phyloP scores from a whole-genome alignment of 1,139 yeast species.

The Lodderomyces beijingensis region DNA sequence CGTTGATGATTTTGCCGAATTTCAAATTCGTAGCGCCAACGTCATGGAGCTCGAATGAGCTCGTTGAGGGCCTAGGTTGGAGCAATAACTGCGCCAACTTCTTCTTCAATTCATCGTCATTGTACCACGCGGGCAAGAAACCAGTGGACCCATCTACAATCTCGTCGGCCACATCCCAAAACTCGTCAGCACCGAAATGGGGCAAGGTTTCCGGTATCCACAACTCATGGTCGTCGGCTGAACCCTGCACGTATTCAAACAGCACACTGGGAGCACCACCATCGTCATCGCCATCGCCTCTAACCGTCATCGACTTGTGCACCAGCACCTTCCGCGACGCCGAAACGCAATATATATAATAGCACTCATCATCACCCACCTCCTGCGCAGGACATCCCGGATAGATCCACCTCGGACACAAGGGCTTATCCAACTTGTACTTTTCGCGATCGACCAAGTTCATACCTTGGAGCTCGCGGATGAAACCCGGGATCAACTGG shows the following conservation, averaged over 20 bases:
- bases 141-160: constrained; percentile 24
- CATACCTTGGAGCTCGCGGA: constrained; percentile 35
- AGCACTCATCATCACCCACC: constrained; percentile 6
- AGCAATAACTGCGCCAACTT: constrained; percentile 14
- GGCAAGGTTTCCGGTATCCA: constrained; percentile 57
- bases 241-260: constrained; percentile 73
- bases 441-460: constrained; percentile 31
- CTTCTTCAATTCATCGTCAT: constrained; percentile 19
- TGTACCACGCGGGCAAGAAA: constrained; percentile 33
- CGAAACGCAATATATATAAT: constrained; percentile 48
- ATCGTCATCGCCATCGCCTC: constrained; percentile 5
- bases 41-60: not conserved
- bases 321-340: constrained; percentile 50
- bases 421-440: constrained; percentile 35
- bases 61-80: not conserved
- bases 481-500: constrained; percentile 46
- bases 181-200: constrained; percentile 44
- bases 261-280: constrained; percentile 12
- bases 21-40: constrained; percentile 22
- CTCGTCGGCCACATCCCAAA: constrained; percentile 43
- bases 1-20: constrained; percentile 25
- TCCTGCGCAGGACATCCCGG: constrained; percentile 37
- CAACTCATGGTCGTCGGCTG: constrained; percentile 89
- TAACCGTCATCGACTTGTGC: constrained; percentile 7
- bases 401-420: constrained; percentile 69